Percentiles rank a stretch among this genome's conserved stretches.
These are phyloP conservation scores for Penicillium nordicum DNA, from an alignment of 2,329 filamentous ascomycete genomes.

Conservation along the genomic window DNA sequence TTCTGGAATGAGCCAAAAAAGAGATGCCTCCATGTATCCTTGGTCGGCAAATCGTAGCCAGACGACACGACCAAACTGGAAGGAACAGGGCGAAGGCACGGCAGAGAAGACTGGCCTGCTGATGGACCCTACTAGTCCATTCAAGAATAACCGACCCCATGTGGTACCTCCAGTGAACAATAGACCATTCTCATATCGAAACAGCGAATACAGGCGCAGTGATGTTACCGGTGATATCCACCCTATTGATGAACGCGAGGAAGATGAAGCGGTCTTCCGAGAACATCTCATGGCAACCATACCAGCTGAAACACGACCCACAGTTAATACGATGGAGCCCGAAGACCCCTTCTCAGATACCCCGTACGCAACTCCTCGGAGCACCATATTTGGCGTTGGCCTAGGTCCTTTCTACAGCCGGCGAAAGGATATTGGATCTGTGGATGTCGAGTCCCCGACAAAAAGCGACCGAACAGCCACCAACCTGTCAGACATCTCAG, in stretches of 20 bases:
- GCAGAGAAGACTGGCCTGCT: slow-evolving; percentile 45
- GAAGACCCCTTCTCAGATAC: slow-evolving; percentile 30
- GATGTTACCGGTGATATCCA: slow-evolving; percentile 56
- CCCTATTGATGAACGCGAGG: slow-evolving; percentile 61
- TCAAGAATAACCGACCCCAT: slow-evolving; percentile 36
- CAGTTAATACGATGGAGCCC: slow-evolving; percentile 8
- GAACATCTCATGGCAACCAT: slow-evolving; percentile 23
- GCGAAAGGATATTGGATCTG: slow-evolving; percentile 15
- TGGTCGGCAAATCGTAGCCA: slow-evolving; percentile 28
- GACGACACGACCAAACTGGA: slow-evolving; percentile 23
- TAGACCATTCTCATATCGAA: slow-evolving; percentile 35
- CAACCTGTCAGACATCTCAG: slow-evolving; percentile 53
- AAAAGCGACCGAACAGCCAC: slow-evolving; percentile 56
- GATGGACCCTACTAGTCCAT: slow-evolving; percentile 40
- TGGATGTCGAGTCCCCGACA: slow-evolving; percentile 42
- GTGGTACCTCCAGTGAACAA: slow-evolving; percentile 31
- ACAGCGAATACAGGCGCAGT: slow-evolving; percentile 49
- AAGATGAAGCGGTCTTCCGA: slow-evolving; percentile 48
- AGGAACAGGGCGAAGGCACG: slow-evolving; percentile 27
- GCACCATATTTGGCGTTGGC: slow-evolving; percentile 25
- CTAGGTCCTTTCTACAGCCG: slow-evolving; percentile 23
- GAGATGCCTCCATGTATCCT: slow-evolving; percentile 22
- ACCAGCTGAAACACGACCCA: slow-evolving; percentile 1
- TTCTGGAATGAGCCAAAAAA: slow-evolving; percentile 26
- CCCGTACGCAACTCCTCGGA: slow-evolving; percentile 25